Base-by-base conservation (phyloP, 2,329 filamentous ascomycete genomes). In the Epichloe sylvatica region DNA sequence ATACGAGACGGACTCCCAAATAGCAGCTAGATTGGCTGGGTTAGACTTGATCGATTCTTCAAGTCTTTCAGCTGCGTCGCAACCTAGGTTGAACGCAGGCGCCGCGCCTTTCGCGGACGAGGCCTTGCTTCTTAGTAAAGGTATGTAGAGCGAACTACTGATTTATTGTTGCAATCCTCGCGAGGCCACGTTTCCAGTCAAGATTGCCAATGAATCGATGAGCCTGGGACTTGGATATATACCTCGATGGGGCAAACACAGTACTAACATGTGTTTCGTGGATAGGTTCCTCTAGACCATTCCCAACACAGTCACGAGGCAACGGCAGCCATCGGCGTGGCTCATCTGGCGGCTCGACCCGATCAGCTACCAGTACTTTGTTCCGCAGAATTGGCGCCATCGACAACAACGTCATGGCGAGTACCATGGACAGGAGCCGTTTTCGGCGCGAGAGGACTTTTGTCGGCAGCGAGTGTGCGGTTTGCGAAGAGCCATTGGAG, bases 401-500 rank as follows among this genome's bases (percentile, higher is more conserved):
- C 53, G 62, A 69, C 52, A 67, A 70, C 56, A 68, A 69, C 64
- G 62, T 67, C 57, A 71, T 71, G 68, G 60, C 68, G 35, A 68
- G 65, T 53, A 67, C 65, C 43, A 60, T 84, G 47, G 88, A 95
- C 61, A 77, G 87, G 61, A 83, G 78, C 60, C 83, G 88, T 56
- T 83, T 81, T 56, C 80, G 92, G 62, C 78, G 90, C 62, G 91
- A 97, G 69, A 80, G 92, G 63, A 98, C 91, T 2, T 97, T 96
- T 68, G 86, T 97, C 49, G 92, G 92, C 43, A 89, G 82, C 64
- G 86, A 94, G 70, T 98, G 92, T 68, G 86, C 90, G 46, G 90
- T 96, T 15, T 98, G 92, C 64, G 92, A 98, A 65, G 92, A 98
- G 69, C 90, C 90, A 3, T 71, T 98, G 54, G 92, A 97, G 67